Percentiles rank a stretch among this genome's conserved stretches.
phyloP scores from a whole-genome alignment of 495 filamentous ascomycete species.

The Aspergillus olivimuriae region DNA sequence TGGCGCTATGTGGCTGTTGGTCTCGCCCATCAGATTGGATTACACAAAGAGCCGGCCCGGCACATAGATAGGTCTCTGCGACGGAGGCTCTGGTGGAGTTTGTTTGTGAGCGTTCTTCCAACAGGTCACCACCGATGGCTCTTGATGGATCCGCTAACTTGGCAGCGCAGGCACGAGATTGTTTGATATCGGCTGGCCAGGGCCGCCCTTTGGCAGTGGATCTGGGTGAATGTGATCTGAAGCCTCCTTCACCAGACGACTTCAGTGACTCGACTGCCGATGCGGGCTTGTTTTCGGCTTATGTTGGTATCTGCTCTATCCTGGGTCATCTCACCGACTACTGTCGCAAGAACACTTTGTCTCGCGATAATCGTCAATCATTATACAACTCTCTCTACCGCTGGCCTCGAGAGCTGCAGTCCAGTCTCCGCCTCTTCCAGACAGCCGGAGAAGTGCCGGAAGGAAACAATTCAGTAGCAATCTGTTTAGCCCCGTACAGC shows the following conservation, averaged over 20 bases:
- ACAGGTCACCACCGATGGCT: too few species aligned
- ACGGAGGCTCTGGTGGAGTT: slow-evolving; percentile 23
- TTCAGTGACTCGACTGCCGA: slow-evolving; percentile 16
- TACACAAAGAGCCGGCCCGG: slow-evolving; percentile 19
- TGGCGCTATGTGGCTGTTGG: slow-evolving; percentile 23
- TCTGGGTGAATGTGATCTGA: slow-evolving; percentile 17
- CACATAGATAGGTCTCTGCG: slow-evolving; percentile 12
- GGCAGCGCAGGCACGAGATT: slow-evolving; percentile 26
- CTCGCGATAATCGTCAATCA: slow-evolving; percentile 12
- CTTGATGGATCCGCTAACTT: too few species aligned
- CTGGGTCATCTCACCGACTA: slow-evolving; percentile 18
- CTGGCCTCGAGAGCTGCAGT: slow-evolving; percentile 15
- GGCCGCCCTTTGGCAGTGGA: slow-evolving; percentile 19
- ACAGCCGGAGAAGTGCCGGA: neutral
- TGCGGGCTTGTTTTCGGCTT: slow-evolving; percentile 16
- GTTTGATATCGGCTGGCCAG: slow-evolving; percentile 22
- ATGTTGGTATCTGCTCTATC: slow-evolving; percentile 20
- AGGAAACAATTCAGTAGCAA: neutral
- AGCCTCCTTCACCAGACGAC: slow-evolving; percentile 14
- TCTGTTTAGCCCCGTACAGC: slow-evolving; percentile 7
- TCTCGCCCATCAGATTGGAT: slow-evolving; percentile 21
- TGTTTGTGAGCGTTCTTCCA: slow-evolving; percentile 16
- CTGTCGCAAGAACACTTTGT: slow-evolving; percentile 16
- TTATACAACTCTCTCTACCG: slow-evolving; percentile 17
- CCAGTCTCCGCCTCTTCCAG: slow-evolving; percentile 14